phyloP scores from a whole-genome alignment of 768 basidiomycete species.

The Nidula microcarpa region DNA sequence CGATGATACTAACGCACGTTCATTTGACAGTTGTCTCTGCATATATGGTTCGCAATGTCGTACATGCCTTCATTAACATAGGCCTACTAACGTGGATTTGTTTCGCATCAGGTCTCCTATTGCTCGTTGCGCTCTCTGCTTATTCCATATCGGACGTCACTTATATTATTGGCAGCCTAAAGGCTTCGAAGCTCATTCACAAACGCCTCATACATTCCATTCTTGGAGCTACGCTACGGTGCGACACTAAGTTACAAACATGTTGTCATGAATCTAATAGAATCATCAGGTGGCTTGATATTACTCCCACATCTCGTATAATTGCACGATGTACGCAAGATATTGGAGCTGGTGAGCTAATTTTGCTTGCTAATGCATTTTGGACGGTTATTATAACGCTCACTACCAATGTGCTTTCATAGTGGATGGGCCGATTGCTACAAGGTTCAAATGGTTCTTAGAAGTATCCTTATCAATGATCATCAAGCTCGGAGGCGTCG shows the following conservation, averaged over 20 bases:
- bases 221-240: not conserved
- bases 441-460: constrained; percentile 19
- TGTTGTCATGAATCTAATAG: no score
- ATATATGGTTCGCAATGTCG: no score
- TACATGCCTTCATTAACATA: no score
- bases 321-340: not conserved
- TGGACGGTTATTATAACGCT: no score
- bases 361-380: no score
- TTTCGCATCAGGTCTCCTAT: not conserved
- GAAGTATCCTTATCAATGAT: constrained; percentile 31
- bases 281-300: not conserved
- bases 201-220: not conserved
- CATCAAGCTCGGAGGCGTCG: constrained; percentile 36
- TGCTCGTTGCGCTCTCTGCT: not conserved
- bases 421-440: constrained; percentile 44
- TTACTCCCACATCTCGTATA: not conserved
- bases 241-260: not conserved
- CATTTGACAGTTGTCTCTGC: no score
- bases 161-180: not conserved
- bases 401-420: no score
- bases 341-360: not conserved
- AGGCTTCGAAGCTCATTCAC: not conserved
- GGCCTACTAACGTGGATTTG: not conserved
- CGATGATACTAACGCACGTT: no score
- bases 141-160: not conserved